Base-by-base conservation (phyloP, 306 rosid genomes). In the Citrullus amarus region DNA sequence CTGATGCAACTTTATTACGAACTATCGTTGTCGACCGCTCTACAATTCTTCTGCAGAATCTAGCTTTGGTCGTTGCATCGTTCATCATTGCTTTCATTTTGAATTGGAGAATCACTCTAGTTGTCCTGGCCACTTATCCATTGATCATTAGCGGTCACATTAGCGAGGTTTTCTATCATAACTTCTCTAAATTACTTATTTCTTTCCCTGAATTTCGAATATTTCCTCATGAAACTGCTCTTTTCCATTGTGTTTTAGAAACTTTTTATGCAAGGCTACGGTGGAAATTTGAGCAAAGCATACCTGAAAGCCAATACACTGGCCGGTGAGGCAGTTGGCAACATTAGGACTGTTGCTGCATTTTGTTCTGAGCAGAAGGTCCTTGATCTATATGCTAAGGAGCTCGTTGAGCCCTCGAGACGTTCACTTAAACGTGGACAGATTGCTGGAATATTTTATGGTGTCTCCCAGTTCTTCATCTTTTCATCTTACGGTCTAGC, bases 241-340 rank as follows among this genome's bases (percentile, higher is more conserved):
- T 79, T 53, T 74, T 25, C 41, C 75, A n/a, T 68, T 43, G 79
- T 76, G 71, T 85, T 84, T 80, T 88, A 95, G 98, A 95, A 88
- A 87, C 93, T 95, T 79, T 95, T 95, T 85, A 86, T 95, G 91
- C 77, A 92, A 89, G 98, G 98, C 65, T 95, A 87, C 72, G 97
- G 97, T 79, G 98, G 98, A n/a, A 95, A 95, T 92, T 88, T 95
- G 90, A 95, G 96, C 93, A 92, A 90, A 83, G 95, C 96, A 72
- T 92, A 95, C 87, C 90, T 92, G 66, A 95, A 89, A 84, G 97
- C 97, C 55, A 95, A 92, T 84, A 95, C 91, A 95, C 72, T 95
- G 75, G 97, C 98, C 8, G 97, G 98, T 46, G 98, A 95, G 81
- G 98, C 98, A 7, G 98, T 95, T 82, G 88, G 97, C 71, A 95